These are phyloP conservation scores for Nitzschia sp. DNA, from an alignment of 108 stramenopile genomes.

Conservation along the genomic window DNA sequence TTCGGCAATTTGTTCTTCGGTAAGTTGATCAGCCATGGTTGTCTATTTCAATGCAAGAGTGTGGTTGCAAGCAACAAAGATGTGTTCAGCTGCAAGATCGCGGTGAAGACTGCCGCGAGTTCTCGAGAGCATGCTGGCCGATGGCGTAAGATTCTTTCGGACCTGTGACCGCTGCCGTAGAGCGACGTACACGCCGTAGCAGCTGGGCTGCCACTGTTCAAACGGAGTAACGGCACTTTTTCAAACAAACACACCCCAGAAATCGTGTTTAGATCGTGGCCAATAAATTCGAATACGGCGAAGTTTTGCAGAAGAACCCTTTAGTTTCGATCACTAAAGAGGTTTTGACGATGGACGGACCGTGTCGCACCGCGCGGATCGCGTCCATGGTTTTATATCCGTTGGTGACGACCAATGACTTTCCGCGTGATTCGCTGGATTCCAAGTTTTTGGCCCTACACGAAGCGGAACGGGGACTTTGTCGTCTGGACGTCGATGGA, in stretches of 20 bases:
- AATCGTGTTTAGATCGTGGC: conserved; percentile 3
- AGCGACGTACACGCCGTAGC: neutral
- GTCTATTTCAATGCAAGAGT: conserved; percentile 12
- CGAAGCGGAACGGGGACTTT: too few species aligned
- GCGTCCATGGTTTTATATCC: neutral
- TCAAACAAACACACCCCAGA: neutral
- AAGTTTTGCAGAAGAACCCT: neutral
- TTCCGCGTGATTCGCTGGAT: neutral
- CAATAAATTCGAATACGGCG: too few species aligned
- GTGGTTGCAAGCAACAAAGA: neutral
- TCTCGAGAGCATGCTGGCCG: conserved; percentile 1
- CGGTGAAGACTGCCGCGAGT: conserved; percentile 1
- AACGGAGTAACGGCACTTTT: conserved; percentile 7
- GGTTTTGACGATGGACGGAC: neutral
- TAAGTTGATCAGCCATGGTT: conserved; percentile 95
- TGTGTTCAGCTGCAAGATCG: conserved; percentile 1
- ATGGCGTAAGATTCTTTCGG: neutral
- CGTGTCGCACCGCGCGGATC: neutral
- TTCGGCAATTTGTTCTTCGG: conserved; percentile 98
- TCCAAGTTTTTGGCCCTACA: too few species aligned
- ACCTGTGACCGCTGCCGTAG: conserved; percentile 8
- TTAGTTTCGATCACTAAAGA: neutral
- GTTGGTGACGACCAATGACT: neutral
- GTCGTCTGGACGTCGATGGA: too few species aligned
- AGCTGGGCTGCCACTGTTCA: neutral